Percentiles rank a stretch among this genome's conserved stretches.
Conservation (phyloP, 352 stramenopile species). For the Halophytophthora batemanensis region DNA sequence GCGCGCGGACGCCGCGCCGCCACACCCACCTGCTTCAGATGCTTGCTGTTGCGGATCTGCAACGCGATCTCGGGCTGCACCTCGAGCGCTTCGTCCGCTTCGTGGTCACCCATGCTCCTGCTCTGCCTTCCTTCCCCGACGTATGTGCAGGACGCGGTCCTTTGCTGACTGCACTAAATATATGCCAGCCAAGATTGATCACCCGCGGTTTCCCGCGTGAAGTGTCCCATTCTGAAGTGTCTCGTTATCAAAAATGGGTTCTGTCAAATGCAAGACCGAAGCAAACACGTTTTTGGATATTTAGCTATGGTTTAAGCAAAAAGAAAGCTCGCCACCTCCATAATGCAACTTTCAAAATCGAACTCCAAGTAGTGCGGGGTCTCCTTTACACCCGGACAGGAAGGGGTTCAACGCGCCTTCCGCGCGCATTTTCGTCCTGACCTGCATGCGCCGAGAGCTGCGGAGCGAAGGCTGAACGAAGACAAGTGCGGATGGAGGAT, state of each 20-base stretch:
- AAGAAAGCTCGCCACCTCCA: too few relatives aligned
- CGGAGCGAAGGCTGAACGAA: too few relatives aligned
- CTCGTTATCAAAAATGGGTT: background rate
- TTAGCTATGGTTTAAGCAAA: too few relatives aligned
- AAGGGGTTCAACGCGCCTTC: background rate
- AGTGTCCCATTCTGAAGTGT: constrained; percentile 12
- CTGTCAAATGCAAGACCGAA: background rate
- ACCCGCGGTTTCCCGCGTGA: constrained; percentile 19
- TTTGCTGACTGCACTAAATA: constrained; percentile 13
- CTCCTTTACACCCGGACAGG: constrained; percentile 10
- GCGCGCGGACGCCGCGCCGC: constrained; percentile 64
- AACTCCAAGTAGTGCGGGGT: background rate
- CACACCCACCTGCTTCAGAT: constrained; percentile 81
- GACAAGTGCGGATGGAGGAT: too few relatives aligned
- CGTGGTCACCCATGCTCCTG: constrained; percentile 30
- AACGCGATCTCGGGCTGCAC: constrained; percentile 66
- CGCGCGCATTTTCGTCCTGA: constrained; percentile 1
- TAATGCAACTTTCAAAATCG: too few relatives aligned
- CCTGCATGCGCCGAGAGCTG: background rate
- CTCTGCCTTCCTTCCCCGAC: background rate
- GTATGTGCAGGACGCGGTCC: too few relatives aligned
- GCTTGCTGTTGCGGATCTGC: constrained; percentile 77
- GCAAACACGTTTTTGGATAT: too few relatives aligned
- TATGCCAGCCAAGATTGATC: background rate
- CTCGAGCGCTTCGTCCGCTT: constrained; percentile 30